phyloP scores from a whole-genome alignment of 2,329 filamentous ascomycete genomes.

The Pseudohalonectria lignicola region DNA sequence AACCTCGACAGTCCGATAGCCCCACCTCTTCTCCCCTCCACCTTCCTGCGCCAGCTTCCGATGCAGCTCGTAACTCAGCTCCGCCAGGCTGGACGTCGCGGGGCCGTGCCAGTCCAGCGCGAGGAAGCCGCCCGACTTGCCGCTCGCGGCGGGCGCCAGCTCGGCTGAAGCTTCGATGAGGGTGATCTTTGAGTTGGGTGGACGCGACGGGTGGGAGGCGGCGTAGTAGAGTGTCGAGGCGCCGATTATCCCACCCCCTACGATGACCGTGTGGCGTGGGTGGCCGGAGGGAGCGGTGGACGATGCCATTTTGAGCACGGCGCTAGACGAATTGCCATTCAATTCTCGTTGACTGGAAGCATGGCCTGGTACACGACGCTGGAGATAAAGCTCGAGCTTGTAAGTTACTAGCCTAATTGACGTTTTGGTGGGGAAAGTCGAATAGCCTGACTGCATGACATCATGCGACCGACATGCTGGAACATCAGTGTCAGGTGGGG shows the following conservation, averaged over 20 bases:
- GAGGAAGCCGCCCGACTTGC: constrained; percentile 63
- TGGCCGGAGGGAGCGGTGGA: neutral
- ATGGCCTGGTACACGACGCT: no score
- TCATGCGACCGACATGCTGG: no score
- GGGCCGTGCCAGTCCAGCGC: constrained; percentile 62
- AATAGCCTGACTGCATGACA: no score
- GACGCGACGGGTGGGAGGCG: constrained; percentile 29
- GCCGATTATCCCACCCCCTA: constrained; percentile 62
- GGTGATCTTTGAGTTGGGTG: constrained; percentile 51
- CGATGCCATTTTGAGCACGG: neutral
- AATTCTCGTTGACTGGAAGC: no score
- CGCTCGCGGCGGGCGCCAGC: constrained; percentile 64
- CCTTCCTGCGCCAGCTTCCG: constrained; percentile 48
- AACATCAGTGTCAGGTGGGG: no score
- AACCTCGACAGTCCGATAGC: constrained; percentile 36
- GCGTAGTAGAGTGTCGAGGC: constrained; percentile 64
- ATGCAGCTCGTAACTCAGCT: constrained; percentile 61
- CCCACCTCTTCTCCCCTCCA: constrained; percentile 42
- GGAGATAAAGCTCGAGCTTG: no score
- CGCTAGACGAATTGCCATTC: no score
- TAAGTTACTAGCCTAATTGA: no score
- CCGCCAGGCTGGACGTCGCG: constrained; percentile 45
- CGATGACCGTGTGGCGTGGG: constrained; percentile 40
- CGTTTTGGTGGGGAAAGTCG: no score
- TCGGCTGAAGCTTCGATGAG: constrained; percentile 34